Evolutionary conservation across 2,329 filamentous ascomycete genomes (phyloP).

Genomic region (Fusarium circinatum): DNA sequence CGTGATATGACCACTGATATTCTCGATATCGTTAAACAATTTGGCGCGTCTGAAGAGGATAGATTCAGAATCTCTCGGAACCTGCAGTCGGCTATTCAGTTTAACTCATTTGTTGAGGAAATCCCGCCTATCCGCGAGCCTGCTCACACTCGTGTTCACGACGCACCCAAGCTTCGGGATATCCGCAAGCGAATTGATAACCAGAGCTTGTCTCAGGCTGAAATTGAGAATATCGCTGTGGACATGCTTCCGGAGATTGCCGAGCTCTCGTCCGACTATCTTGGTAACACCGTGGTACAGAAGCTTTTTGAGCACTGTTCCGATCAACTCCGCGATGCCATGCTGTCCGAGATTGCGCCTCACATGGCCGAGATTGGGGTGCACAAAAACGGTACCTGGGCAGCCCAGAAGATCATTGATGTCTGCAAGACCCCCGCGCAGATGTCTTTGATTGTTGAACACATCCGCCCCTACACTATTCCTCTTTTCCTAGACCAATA

Average conservation of each 20-base stretch:
- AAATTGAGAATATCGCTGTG: conserved; percentile 91
- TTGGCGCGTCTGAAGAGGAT: conserved; percentile 87
- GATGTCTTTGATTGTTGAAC: conserved; percentile 85
- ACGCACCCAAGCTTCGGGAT: conserved; percentile 93
- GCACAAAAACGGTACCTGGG: conserved; percentile 99
- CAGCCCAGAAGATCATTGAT: conserved; percentile 98
- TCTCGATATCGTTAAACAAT: conserved; percentile 84
- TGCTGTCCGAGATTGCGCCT: conserved; percentile 87
- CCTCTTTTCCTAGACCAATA: conserved; percentile 97
- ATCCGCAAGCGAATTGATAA: conserved; percentile 99
- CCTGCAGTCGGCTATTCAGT: conserved; percentile 81
- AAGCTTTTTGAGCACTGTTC: conserved; percentile 98
- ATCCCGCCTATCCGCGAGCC: conserved; percentile 91
- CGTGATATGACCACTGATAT: conserved; percentile 85
- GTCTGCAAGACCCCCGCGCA: conserved; percentile 87
- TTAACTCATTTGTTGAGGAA: conserved; percentile 77
- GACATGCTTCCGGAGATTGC: conserved; percentile 98
- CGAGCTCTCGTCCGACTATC: conserved; percentile 92
- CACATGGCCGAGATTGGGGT: conserved; percentile 96
- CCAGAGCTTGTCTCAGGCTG: conserved; percentile 82
- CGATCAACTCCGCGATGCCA: conserved; percentile 87
- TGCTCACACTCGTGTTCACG: conserved; percentile 87
- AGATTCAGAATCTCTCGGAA: conserved; percentile 75
- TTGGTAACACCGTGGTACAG: conserved; percentile 99
- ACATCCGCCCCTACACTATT: conserved; percentile 85